Evolutionary conservation across 768 basidiomycete genomes (phyloP), one percentile per base, ranked within the genome.

Genomic region (Collybia sordida): DNA sequence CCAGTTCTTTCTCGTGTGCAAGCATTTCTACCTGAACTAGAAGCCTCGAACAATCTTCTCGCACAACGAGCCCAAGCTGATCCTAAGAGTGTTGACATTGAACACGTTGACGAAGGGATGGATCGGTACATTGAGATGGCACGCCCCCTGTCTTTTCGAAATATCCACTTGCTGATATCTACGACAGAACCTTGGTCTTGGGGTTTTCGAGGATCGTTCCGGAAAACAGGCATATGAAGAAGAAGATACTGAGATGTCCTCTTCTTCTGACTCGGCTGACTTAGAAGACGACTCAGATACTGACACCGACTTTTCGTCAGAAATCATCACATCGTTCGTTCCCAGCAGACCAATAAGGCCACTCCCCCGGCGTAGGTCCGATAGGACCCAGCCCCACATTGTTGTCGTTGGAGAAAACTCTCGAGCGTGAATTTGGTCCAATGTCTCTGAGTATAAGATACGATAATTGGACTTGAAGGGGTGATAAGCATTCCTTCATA

Each of bases 51-150:
- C 56, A 73, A 72, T 2, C 63, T 75, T 1, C 73, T 89, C 15
- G 58, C 72, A 3, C 69, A 73, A 49, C 71, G 71, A n/a, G 69
- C 68, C 8, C 64, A 74, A 34, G 62, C 65, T 35, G 74, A 83
- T 51, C 85, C 83, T 1, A 59, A 63, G 15, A 84, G 81, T 56
- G 69, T 89, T n/a, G 81, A 89, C 58, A 87, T 90, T 35, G 88
- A 90, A 63, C 73, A 84, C 49, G 56, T 89, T 19, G 66, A 69
- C 6, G 72, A 68, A 18, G 69, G 68, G n/a, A 72, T 70, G 44
- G 72, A 71, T 1, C 73, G 66, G 50, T 80, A 85, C 60, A 83
- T 89, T 55, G 79, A 88, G 63, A 87, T 88, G 84, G 85, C 82
- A 55, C 43, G 68, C 39, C 17, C 44, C 38, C 18, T 50, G 18